Evolutionary conservation across 1,284 basidiomycete species (phyloP).

Genomic region (Porphyrellus sp.): DNA sequence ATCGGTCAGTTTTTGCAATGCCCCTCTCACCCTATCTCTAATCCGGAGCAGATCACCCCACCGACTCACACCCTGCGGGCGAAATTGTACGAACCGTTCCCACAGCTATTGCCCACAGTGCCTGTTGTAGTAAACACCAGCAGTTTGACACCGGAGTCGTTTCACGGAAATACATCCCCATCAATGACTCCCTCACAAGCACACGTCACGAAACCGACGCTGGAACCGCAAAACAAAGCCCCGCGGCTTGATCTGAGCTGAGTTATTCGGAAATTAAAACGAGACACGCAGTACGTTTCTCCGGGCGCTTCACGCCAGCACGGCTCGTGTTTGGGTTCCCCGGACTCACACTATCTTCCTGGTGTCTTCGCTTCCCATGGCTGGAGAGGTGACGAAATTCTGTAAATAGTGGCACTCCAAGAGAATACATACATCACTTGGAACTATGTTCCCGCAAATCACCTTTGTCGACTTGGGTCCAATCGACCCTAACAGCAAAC

Average conservation of each 20-base stretch:
- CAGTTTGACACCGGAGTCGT: slow-evolving; percentile 56
- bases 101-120: slow-evolving; percentile 28
- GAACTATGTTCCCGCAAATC: background rate
- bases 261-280: background rate
- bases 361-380: background rate
- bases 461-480: background rate
- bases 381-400: background rate
- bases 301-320: background rate
- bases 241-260: slow-evolving; percentile 32
- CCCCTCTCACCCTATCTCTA: slow-evolving; percentile 3
- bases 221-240: slow-evolving; percentile 19
- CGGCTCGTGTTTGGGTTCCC: background rate
- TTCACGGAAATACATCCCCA: slow-evolving; percentile 55
- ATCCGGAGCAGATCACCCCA: slow-evolving; percentile 26
- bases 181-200: slow-evolving; percentile 31
- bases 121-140: slow-evolving; percentile 35
- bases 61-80: slow-evolving; percentile 25
- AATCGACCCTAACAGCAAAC: background rate
- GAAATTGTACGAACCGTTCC: slow-evolving; percentile 33
- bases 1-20: slow-evolving; percentile 41
- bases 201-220: slow-evolving; percentile 14
- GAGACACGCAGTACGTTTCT: background rate
- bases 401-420: slow-evolving; percentile 12
- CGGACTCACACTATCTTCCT: background rate
- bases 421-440: background rate